Percentiles rank a stretch among this genome's conserved stretches.
Evolutionary conservation across 2,329 filamentous ascomycete genomes (phyloP).

Genomic region (Clarireedia monteithiana): DNA sequence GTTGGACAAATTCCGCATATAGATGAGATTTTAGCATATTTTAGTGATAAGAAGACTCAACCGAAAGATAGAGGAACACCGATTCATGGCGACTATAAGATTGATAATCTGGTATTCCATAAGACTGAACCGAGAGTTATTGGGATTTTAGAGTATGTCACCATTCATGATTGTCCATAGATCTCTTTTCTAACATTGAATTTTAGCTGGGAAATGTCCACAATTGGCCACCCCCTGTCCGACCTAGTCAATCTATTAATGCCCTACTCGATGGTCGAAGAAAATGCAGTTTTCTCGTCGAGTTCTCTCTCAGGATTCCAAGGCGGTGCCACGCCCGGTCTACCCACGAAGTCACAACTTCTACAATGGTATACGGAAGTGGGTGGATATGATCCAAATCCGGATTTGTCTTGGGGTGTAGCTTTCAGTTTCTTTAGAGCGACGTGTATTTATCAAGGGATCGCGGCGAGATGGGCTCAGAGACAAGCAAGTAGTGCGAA

Average conservation of each 20-base stretch:
- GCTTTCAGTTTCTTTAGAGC: constrained; percentile 56
- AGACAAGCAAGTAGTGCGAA: constrained; percentile 85
- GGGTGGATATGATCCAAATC: constrained; percentile 62
- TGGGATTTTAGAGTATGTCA: constrained; percentile 73
- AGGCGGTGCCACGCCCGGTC: constrained; percentile 41
- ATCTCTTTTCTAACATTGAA: neutral
- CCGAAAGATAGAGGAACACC: constrained; percentile 71
- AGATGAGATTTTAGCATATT: constrained; percentile 71
- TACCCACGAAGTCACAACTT: constrained; percentile 48
- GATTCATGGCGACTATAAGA: constrained; percentile 96
- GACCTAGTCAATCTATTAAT: constrained; percentile 76
- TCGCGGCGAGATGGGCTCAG: constrained; percentile 77
- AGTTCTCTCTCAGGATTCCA: constrained; percentile 30
- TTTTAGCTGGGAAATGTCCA: constrained; percentile 88
- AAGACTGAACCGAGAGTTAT: constrained; percentile 81
- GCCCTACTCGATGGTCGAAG: constrained; percentile 33
- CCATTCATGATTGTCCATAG: neutral
- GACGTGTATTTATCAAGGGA: constrained; percentile 70
- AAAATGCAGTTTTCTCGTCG: constrained; percentile 23
- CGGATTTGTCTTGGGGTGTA: constrained; percentile 54
- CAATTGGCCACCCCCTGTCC: constrained; percentile 88
- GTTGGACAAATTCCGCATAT: constrained; percentile 84
- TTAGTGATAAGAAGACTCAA: constrained; percentile 59
- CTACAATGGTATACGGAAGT: constrained; percentile 59
- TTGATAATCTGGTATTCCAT: constrained; percentile 85